Conservation (phyloP, 2,329 filamentous ascomycete genomes). For the Chaetomium strumarium region DNA sequence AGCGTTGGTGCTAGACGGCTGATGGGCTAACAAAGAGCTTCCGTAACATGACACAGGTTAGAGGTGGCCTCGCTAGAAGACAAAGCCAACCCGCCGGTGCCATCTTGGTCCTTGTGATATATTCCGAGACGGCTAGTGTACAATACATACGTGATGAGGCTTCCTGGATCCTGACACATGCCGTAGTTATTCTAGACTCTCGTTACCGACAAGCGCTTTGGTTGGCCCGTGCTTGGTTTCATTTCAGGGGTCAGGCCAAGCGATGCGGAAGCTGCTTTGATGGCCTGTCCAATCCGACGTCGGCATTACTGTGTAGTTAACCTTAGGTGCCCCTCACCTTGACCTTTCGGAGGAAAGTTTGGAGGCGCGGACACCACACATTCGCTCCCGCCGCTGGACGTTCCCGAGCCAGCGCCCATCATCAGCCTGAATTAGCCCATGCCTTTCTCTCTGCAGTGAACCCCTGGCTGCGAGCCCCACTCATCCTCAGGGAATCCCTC, state of each 20-base stretch:
- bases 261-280: slow-evolving; percentile 14
- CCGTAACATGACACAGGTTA: neutral
- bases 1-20: neutral
- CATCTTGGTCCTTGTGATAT: slow-evolving; percentile 8
- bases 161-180: neutral
- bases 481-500: slow-evolving; percentile 5
- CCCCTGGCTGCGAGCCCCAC: slow-evolving; percentile 1
- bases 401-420: neutral
- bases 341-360: neutral
- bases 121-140: slow-evolving; percentile 5
- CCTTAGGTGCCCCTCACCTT: slow-evolving; percentile 6
- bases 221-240: slow-evolving; percentile 25
- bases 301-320: too few species aligned
- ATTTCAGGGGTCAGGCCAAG: slow-evolving; percentile 18
- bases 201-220: slow-evolving; percentile 20
- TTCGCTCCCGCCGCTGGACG: neutral
- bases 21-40: neutral
- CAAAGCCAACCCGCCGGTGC: neutral
- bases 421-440: slow-evolving; percentile 20
- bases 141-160: too few species aligned
- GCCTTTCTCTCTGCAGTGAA: neutral
- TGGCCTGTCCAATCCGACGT: slow-evolving; percentile 21
- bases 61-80: neutral
- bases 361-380: slow-evolving; percentile 3
- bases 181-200: neutral